Evolutionary conservation across 768 basidiomycete species (phyloP).

Genomic region (Mycena galericulata): DNA sequence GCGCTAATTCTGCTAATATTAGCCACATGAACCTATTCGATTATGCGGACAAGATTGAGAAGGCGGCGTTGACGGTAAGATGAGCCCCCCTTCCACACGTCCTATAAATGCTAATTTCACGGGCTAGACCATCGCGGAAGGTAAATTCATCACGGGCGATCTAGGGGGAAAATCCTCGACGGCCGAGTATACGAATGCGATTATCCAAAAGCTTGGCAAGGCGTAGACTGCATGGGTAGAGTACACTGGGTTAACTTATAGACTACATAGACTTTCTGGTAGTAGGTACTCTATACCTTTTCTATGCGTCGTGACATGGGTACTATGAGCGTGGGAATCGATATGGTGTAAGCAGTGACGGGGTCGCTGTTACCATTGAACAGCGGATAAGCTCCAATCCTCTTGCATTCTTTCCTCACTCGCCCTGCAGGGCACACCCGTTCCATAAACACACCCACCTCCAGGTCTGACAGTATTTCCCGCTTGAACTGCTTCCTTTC

Average conservation of each 20-base stretch:
- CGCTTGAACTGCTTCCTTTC: not conserved
- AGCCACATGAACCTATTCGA: constrained; percentile 94
- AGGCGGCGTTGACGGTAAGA: constrained; percentile 88
- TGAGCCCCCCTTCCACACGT: not conserved
- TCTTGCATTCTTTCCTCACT: constrained; percentile 64
- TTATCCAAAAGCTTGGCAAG: constrained; percentile 75
- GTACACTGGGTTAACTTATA: constrained; percentile 39
- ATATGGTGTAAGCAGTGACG: constrained; percentile 3
- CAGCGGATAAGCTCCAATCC: constrained; percentile 18
- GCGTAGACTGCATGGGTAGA: constrained; percentile 8
- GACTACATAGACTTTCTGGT: constrained; percentile 35
- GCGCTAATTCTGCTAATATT: constrained; percentile 33
- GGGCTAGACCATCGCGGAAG: constrained; percentile 93
- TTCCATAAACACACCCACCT: constrained; percentile 60
- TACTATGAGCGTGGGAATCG: constrained; percentile 14
- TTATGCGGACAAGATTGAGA: constrained; percentile 90
- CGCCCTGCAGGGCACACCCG: constrained; percentile 93
- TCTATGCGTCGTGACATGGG: not conserved
- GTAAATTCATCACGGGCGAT: constrained; percentile 94
- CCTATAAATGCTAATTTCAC: constrained; percentile 25
- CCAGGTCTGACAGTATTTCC: constrained; percentile 51
- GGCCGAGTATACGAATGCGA: constrained; percentile 88
- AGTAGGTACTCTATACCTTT: constrained; percentile 21
- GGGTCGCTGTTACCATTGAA: not conserved
- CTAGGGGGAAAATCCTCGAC: constrained; percentile 94